Evolutionary conservation across 371 early-diverging fungal genomes (phyloP).

Genomic region (Apophysomyces elegans): DNA sequence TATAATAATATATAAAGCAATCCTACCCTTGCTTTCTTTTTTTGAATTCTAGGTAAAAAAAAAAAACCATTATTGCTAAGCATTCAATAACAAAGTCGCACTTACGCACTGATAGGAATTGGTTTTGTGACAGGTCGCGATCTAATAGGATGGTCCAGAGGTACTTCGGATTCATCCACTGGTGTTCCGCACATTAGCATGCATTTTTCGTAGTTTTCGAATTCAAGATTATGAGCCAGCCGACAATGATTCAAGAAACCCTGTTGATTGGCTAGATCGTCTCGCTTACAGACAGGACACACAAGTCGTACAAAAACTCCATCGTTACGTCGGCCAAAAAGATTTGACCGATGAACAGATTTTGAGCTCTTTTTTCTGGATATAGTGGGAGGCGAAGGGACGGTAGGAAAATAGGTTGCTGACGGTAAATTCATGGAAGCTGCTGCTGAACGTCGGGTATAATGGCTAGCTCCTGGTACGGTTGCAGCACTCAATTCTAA

Average conservation of each 20-base stretch:
- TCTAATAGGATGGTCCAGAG: constrained; percentile 60
- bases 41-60: constrained; percentile 13
- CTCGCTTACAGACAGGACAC: constrained; percentile 62
- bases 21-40: constrained; percentile 39
- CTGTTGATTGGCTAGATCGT: constrained; percentile 74
- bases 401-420: constrained; percentile 2
- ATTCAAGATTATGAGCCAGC: constrained; percentile 68
- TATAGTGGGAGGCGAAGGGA: constrained; percentile 10
- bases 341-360: constrained; percentile 18
- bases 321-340: constrained; percentile 62
- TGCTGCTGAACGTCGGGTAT: constrained; percentile 47
- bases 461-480: constrained; percentile 39
- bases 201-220: constrained; percentile 73
- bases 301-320: constrained; percentile 63
- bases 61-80: constrained; percentile 1
- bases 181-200: constrained; percentile 69
- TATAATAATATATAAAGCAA: constrained; percentile 5
- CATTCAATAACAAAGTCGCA: not conserved
- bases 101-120: constrained; percentile 20
- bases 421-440: constrained; percentile 14
- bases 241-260: constrained; percentile 86
- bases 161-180: constrained; percentile 69
- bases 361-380: constrained; percentile 21
- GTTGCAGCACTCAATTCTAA: constrained; percentile 29
- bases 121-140: constrained; percentile 35